These are phyloP conservation scores for Phytophthora kernoviae DNA, from an alignment of 352 stramenopile genomes.

Conservation along the genomic window DNA sequence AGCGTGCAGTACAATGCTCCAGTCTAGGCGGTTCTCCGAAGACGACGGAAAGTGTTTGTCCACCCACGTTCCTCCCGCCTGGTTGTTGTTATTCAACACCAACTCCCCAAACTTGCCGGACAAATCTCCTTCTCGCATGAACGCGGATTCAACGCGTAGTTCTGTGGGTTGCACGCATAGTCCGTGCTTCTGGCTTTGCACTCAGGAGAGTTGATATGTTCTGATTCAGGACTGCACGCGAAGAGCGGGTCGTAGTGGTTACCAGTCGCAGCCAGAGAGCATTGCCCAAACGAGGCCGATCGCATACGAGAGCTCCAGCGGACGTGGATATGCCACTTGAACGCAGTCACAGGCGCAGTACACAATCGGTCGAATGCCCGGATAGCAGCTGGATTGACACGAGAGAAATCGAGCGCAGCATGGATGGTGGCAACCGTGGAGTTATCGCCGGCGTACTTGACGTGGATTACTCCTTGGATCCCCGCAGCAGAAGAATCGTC, in stretches of 20 bases:
- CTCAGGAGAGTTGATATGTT: constrained; percentile 26
- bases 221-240: constrained; percentile 46
- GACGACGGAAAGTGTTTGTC: constrained; percentile 36
- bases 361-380: constrained; percentile 30
- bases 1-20: constrained; percentile 51
- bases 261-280: constrained; percentile 28
- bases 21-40: constrained; percentile 34
- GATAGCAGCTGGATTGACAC: constrained; percentile 5
- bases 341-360: constrained; percentile 19
- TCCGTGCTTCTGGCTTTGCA: constrained; percentile 14
- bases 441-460: constrained; percentile 8
- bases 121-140: constrained; percentile 58
- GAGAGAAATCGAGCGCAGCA: constrained; percentile 21
- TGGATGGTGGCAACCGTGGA: constrained; percentile 8
- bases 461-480: constrained; percentile 5
- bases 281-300: constrained; percentile 34
- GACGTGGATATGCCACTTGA: constrained; percentile 53
- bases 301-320: constrained; percentile 39
- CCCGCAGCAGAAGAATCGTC: constrained; percentile 7
- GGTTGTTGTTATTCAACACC: constrained; percentile 22
- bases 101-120: constrained; percentile 51
- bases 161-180: constrained; percentile 41
- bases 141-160: constrained; percentile 31
- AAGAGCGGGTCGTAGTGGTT: constrained; percentile 54
- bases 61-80: constrained; percentile 28